Base-by-base conservation (phyloP, 495 filamentous ascomycete species). In the Letharia lupina region DNA sequence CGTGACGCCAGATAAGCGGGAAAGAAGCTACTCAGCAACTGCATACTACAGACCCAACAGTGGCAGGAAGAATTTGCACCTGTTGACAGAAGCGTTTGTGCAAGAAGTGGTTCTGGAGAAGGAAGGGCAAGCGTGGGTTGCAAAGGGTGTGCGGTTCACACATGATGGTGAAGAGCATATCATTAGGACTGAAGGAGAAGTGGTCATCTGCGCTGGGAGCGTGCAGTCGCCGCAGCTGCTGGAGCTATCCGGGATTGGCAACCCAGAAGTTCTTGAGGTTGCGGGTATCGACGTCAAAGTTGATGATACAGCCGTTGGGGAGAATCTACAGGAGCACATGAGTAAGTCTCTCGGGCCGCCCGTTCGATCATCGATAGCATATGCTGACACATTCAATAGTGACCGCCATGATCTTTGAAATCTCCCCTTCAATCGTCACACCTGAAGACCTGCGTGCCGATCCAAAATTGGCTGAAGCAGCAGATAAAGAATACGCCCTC, bases 241-340 rank as follows among this genome's bases (percentile, higher is more conserved):
- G 0, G 80, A 86, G 65, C 66, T 85, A 2, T 85, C 83, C 0
- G 84, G 84, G 0, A 75, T 86, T 44, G 84, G 82, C 12, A 65
- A 68, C 13, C 62, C 64, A 6, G 63, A 70, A 13, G 54, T 83
- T 3, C 77, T 86, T 1, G 59, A 74, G 2, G 69, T 70, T 0
- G 77, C 76, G 8, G 77, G 78, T 0, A 79, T 86, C 35, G 68
- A 73, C 0, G 68, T 78, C 7, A 77, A 79, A 33, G 70, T 83
- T 5, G 70, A 78, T 33, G 79, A 77, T 42, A 71, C 79, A 0
- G 78, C 79, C 23, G 83, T 86, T 3, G 83, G 84, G 8, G 78
- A 81, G 60, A 85, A 85, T 52, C 71, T 86, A 4, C 83, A 86
- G 66, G 83, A 85, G 40, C 83, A 85, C 65, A 66, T 80, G 61